phyloP scores from a whole-genome alignment of 176 grass and related monocot species.

The Cocos nucifera region DNA sequence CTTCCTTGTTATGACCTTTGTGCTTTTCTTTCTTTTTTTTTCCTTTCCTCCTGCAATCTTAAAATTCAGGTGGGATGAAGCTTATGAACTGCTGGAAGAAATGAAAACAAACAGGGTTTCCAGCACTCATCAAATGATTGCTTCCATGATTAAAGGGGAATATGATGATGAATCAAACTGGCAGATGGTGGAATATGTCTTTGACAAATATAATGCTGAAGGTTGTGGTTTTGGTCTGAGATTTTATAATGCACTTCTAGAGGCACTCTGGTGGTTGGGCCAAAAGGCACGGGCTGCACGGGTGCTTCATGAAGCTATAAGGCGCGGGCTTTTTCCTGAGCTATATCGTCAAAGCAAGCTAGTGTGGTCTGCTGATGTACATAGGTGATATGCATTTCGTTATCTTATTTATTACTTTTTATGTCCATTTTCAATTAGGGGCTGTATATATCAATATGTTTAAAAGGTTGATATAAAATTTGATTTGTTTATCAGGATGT shows the following conservation, averaged over 20 bases:
- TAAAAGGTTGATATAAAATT: conserved; percentile 3
- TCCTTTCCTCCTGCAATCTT: background rate
- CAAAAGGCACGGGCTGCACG: conserved; percentile 65
- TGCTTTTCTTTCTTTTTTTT: background rate
- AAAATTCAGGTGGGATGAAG: conserved; percentile 69
- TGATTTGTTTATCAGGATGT: conserved; percentile 61
- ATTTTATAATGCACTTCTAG: conserved; percentile 81
- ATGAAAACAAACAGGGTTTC: conserved; percentile 74
- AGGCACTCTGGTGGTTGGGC: conserved; percentile 86
- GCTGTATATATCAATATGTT: too few species aligned
- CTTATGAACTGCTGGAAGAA: conserved; percentile 70
- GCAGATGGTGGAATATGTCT: conserved; percentile 92
- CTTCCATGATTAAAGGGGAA: conserved; percentile 83
- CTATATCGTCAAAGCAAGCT: conserved; percentile 61
- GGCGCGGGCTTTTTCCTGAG: conserved; percentile 76
- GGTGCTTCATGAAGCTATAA: conserved; percentile 57
- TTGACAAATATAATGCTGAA: conserved; percentile 64
- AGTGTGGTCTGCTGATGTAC: conserved; percentile 85
- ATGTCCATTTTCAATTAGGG: too few species aligned
- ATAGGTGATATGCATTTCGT: conserved; percentile 45
- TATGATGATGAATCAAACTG: conserved; percentile 83
- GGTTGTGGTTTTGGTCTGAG: conserved; percentile 73
- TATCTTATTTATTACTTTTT: conserved; percentile 3
- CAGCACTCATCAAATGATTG: conserved; percentile 74
- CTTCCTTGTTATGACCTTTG: too few species aligned